These are phyloP conservation scores for Alternaria ethzedia DNA, from an alignment of 2,329 filamentous ascomycete species.

Conservation along the genomic window DNA sequence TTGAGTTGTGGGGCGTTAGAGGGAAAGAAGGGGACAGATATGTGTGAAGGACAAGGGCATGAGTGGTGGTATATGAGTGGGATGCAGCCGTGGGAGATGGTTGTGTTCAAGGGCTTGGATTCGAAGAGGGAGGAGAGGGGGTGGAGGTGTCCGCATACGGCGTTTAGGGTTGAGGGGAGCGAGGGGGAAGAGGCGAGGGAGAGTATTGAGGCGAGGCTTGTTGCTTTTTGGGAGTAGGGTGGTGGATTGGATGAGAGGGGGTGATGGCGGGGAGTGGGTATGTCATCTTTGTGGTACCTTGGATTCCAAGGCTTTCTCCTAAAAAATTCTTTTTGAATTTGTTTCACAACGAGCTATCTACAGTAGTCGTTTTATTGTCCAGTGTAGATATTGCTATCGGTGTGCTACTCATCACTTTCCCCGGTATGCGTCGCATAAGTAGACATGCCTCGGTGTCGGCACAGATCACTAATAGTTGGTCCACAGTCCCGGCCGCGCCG, in stretches of 20 bases:
- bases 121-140: conserved; percentile 19
- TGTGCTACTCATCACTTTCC: neutral
- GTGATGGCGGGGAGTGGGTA: no score
- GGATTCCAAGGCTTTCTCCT: neutral
- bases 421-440: neutral
- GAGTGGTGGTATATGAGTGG: conserved; percentile 37
- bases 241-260: no score
- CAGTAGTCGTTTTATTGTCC: neutral
- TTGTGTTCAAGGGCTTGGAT: conserved; percentile 38
- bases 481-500: neutral
- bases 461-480: neutral
- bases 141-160: conserved; percentile 36
- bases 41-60: no score
- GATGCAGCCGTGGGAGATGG: conserved; percentile 29
- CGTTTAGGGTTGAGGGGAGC: conserved; percentile 23
- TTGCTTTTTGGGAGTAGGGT: conserved; percentile 30
- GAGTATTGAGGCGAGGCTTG: conserved; percentile 34
- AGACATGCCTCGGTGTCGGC: neutral
- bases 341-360: neutral
- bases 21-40: neutral
- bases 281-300: neutral
- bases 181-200: conserved; percentile 25
- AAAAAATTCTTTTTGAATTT: neutral
- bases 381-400: neutral
- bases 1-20: conserved; percentile 17